Evolutionary conservation across 2,329 filamentous ascomycete species (phyloP), one percentile per base, ranked within the genome.

Genomic region (Macrophomina tecta): DNA sequence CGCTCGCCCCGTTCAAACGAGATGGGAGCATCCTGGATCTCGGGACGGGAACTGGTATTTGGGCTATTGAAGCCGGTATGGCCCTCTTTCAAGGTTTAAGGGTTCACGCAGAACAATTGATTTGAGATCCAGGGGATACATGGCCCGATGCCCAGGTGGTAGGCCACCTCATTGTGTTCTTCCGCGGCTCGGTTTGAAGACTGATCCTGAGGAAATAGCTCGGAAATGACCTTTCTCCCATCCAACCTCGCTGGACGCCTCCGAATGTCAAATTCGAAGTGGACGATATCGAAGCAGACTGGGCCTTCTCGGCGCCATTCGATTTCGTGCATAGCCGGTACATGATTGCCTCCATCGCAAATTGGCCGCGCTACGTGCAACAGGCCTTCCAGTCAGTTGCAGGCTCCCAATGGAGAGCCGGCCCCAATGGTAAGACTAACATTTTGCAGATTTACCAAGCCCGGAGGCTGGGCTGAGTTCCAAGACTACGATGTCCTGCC

Each of bases 261-360:
- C 82, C 85, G 12, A 90, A 90, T 72, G 81, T 87, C n/a, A 81
- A 80, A 6, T 89, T 89, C 76, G 79, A 88, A 67, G 82, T 90
- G 8, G 88, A 90, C 71, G 87, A 90, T 72, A 83, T 84, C 58
- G 86, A 89, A 69, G 81, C 84, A 46, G 78, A 83, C 9, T 90
- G 88, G 87, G 74, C 79, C 36, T 86, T 84, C 56, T 75, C 80
- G 3, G 74, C 81, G 38, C 75, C 77, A 28, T 88, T 86, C 72
- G 87, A 89, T 73, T 82, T 85, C 69, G 83, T 89, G 82, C 80
- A 84, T 82, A 71, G 82, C 77, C 71, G 83, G 72, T 71, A 84
- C 79, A 78, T 86, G 81, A 71, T 80, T 69, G 82, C 82, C 32
- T 81, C 83, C 36, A 81, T 90, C 46, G 77, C 80, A 14, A 80